A percentile compares a stretch with the other conserved stretches of the same genome.
Evolutionary conservation across 192 early-diverging fungal species (phyloP).

Genomic region (Ambispora gerdemannii): DNA sequence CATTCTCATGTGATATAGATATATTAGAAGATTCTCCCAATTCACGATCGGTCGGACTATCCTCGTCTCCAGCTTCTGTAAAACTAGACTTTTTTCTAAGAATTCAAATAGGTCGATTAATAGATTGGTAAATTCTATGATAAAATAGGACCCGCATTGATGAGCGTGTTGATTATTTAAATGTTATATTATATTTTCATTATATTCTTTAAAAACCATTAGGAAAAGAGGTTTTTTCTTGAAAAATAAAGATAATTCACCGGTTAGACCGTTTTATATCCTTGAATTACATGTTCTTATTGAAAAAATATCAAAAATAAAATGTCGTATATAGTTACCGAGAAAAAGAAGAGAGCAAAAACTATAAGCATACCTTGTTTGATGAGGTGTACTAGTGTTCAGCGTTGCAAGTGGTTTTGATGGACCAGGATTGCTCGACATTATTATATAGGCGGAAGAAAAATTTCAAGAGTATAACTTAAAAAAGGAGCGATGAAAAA

Average conservation of each 20-base stretch:
- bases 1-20: background rate
- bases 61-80: background rate
- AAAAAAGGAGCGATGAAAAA: background rate
- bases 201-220: background rate
- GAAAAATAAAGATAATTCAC: background rate
- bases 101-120: background rate
- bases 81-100: background rate
- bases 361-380: background rate
- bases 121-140: background rate
- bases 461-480: background rate
- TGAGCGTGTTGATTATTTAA: background rate
- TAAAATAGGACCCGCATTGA: background rate
- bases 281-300: background rate
- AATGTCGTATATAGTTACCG: too few relatives aligned
- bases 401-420: background rate
- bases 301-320: background rate
- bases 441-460: background rate
- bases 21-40: constrained; percentile 8
- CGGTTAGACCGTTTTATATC: too few relatives aligned
- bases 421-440: background rate
- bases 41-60: constrained; percentile 4
- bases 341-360: too few relatives aligned
- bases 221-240: background rate
- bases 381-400: background rate
- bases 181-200: too few relatives aligned